These are phyloP conservation scores for Lipomyces yamadae DNA, from an alignment of 805 yeast species.

Conservation along the genomic window DNA sequence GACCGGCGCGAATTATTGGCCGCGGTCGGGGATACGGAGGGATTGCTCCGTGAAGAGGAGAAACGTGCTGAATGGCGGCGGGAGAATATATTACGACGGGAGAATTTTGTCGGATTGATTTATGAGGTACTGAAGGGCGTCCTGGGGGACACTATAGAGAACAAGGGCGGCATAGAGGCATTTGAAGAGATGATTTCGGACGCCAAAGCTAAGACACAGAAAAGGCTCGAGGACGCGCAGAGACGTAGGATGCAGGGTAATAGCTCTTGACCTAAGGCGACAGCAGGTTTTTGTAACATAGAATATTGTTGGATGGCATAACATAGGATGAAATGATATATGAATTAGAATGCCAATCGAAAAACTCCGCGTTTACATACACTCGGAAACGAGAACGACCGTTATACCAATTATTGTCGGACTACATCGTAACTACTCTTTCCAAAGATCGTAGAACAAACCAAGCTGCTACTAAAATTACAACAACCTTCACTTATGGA, in stretches of 20 bases:
- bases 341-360: neutral
- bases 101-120: constrained; percentile 59
- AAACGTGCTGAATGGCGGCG: constrained; percentile 59
- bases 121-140: constrained; percentile 54
- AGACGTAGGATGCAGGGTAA: constrained; percentile 4
- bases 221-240: constrained; percentile 10
- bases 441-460: neutral
- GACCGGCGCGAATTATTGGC: constrained; percentile 52
- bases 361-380: neutral
- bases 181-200: constrained; percentile 27
- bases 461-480: neutral
- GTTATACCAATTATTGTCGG: neutral
- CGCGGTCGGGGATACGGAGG: constrained; percentile 50
- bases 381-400: neutral
- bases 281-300: neutral
- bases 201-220: constrained; percentile 17
- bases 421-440: neutral
- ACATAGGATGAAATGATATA: neutral
- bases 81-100: constrained; percentile 60
- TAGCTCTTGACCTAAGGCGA: neutral
- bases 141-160: constrained; percentile 37
- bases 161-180: constrained; percentile 51
- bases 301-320: neutral
- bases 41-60: constrained; percentile 49
- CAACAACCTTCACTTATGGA: neutral